Evolutionary conservation across 1,139 yeast genomes (phyloP), one percentile per base, ranked within the genome.

Genomic region (Geotrichum fermentans): DNA sequence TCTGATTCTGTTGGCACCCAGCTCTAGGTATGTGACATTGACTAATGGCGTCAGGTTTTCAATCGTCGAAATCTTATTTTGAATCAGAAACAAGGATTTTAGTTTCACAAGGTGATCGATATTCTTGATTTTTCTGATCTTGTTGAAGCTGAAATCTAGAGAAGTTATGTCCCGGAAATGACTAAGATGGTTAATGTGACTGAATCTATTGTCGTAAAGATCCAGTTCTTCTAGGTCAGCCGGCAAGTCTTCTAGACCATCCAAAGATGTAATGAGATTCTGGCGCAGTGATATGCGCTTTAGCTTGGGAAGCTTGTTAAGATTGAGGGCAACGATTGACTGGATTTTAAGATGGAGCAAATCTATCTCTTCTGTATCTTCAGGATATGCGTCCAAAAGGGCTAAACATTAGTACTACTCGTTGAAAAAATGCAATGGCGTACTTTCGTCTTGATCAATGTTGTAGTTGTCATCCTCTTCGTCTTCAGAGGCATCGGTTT

Each of bases 81-180:
- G 97, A 38, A 94, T 96, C 66, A 92, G 79, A 63, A 80, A 94
- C 40, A 94, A 64, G 55, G 84, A 79, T 56, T 78, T 79, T 56
- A 94, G 68, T 4, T 82, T 72, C 1, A 70, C 71, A 58, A 90
- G 71, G 2, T 78, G 73, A 40, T 81, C 87, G 39, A 92, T 59
- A 63, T 90, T 87, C 69, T 87, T 87, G 60, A 94, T 85, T 64
- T 83, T 86, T 61, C 85, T 83, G 62, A 94, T 87, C 62, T 83
- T 86, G 69, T 94, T 94, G 70, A 92, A 94, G 36, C 96, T 86
- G 32, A 94, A 73, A 66, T 94, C 99, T 57, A 94, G 72, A 48
- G 67, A 75, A 51, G 67, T 74, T 61, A 92, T 68, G 22, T 79
- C 75, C 11, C 67, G 68, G 58, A 88, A 77, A 51, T 80, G 80